These are phyloP conservation scores for Chernovozyma sophiae-reginae DNA, from an alignment of 1,139 yeast genomes.

Conservation along the genomic window DNA sequence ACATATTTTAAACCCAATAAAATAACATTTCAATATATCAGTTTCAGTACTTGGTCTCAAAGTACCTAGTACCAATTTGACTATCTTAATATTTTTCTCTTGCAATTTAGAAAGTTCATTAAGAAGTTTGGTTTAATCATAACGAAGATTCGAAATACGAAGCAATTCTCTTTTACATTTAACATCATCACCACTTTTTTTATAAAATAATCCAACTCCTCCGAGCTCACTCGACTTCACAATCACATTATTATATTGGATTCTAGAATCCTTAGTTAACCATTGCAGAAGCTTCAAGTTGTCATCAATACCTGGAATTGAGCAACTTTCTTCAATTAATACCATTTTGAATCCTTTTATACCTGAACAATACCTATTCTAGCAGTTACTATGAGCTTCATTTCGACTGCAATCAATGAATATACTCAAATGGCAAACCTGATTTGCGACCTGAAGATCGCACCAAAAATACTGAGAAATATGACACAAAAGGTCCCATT, in stretches of 20 bases:
- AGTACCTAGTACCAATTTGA: conserved; percentile 9
- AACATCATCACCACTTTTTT: background rate
- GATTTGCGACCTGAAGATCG: too few species aligned
- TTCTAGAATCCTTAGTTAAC: conserved; percentile 3
- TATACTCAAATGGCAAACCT: too few species aligned
- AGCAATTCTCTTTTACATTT: conserved; percentile 1
- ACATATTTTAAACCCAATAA: conserved; percentile 11
- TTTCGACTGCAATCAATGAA: too few species aligned
- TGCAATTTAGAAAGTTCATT: background rate
- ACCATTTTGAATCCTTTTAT: background rate
- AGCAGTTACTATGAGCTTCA: too few species aligned
- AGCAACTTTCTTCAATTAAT: conserved; percentile 1
- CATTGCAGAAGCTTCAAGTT: conserved; percentile 10
- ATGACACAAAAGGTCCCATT: background rate
- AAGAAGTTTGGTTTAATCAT: conserved; percentile 3
- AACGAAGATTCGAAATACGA: background rate
- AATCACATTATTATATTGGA: conserved; percentile 2
- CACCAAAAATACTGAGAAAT: background rate
- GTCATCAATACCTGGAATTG: conserved; percentile 14
- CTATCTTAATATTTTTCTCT: conserved; percentile 5
- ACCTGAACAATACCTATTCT: too few species aligned
- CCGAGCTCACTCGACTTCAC: conserved; percentile 3
- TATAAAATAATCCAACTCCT: conserved; percentile 6
- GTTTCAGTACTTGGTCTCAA: conserved; percentile 17
- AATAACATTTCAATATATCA: conserved; percentile 14